These are phyloP conservation scores for Lolium perenne DNA, from an alignment of 176 grass and related monocot genomes.

Conservation along the genomic window DNA sequence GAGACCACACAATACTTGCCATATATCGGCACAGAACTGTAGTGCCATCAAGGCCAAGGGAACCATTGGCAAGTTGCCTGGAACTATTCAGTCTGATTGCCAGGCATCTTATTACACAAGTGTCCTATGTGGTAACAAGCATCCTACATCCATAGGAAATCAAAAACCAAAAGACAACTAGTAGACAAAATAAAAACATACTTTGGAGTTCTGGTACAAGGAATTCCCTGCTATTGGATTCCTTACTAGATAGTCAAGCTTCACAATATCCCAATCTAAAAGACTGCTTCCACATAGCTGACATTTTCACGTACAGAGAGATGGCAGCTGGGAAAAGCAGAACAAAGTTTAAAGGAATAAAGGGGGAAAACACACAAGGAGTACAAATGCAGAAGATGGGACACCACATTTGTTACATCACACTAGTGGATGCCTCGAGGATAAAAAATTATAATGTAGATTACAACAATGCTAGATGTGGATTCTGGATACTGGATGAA, in stretches of 20 bases:
- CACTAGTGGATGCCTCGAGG: no score
- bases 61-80: no score
- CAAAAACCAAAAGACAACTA: background rate
- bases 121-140: background rate
- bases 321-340: background rate
- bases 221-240: background rate
- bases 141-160: background rate
- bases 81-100: no score
- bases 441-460: no score
- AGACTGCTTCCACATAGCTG: background rate
- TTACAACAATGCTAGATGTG: no score
- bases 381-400: background rate
- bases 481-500: background rate
- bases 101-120: no score
- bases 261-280: background rate
- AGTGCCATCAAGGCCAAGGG: no score
- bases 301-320: background rate
- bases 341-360: background rate
- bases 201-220: background rate
- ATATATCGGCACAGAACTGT: no score
- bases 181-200: background rate
- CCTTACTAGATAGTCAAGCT: background rate
- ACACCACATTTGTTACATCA: background rate
- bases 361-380: background rate
- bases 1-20: no score